These are phyloP conservation scores for Aquilaria sinensis DNA, from an alignment of 345 rosid species.

Conservation along the genomic window DNA sequence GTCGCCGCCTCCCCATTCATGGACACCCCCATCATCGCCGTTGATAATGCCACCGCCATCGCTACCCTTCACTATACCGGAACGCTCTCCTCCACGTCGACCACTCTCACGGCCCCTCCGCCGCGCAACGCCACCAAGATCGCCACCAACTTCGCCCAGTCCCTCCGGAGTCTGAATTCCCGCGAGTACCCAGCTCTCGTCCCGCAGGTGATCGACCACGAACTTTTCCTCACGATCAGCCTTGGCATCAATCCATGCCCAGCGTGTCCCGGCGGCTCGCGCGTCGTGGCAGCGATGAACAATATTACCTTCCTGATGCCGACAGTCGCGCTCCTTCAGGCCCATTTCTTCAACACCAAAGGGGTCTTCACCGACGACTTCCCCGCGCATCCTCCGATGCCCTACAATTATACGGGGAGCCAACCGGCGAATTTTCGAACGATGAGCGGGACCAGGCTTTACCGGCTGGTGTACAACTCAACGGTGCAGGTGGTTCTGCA, in stretches of 20 bases:
- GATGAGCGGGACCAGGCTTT: slow-evolving; percentile 59
- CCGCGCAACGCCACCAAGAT: slow-evolving; percentile 56
- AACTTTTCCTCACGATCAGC: slow-evolving; percentile 60
- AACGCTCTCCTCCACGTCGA: slow-evolving; percentile 30
- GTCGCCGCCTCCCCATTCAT: slow-evolving; percentile 70
- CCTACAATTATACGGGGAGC: slow-evolving; percentile 61
- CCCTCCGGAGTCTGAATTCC: slow-evolving; percentile 70
- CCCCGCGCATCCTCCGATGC: slow-evolving; percentile 44
- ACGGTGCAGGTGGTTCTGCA: slow-evolving; percentile 78
- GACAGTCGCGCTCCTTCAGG: slow-evolving; percentile 46
- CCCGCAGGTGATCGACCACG: slow-evolving; percentile 56
- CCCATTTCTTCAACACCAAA: slow-evolving; percentile 58
- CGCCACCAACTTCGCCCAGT: slow-evolving; percentile 36
- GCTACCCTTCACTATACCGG: slow-evolving; percentile 64
- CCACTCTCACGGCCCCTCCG: slow-evolving; percentile 37
- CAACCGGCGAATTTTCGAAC: slow-evolving; percentile 56
- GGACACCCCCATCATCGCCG: slow-evolving; percentile 60
- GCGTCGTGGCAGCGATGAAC: slow-evolving; percentile 69
- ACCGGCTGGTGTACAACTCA: slow-evolving; percentile 51
- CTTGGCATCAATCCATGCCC: slow-evolving; percentile 70
- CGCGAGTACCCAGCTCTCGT: slow-evolving; percentile 52
- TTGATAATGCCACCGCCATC: slow-evolving; percentile 65
- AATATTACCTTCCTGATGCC: slow-evolving; percentile 86
- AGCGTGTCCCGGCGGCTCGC: slow-evolving; percentile 45
- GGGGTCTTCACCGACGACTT: slow-evolving; percentile 84